phyloP scores from a whole-genome alignment of 495 filamentous ascomycete genomes.

The Penicilliopsis zonata region DNA sequence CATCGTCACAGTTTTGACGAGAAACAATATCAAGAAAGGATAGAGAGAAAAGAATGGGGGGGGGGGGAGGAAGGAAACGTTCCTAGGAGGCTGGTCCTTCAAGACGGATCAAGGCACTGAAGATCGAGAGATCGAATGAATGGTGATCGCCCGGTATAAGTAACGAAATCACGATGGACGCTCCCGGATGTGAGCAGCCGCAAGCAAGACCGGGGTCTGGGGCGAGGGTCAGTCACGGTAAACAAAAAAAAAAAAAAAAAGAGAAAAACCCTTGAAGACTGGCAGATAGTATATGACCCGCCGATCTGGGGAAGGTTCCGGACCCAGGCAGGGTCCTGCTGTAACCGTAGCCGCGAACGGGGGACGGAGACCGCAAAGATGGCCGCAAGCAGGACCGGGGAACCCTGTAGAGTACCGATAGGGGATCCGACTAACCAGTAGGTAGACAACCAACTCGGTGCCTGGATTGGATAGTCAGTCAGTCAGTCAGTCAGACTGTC shows the following conservation, averaged over 20 bases:
- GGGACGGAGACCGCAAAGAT: neutral
- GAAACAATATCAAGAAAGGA: neutral
- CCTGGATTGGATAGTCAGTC: no score
- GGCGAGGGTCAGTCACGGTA: no score
- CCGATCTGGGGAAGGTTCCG: neutral
- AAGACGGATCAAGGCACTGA: neutral
- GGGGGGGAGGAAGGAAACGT: no score
- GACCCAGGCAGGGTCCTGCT: neutral
- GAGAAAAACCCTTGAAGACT: neutral
- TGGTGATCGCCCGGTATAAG: slow-evolving; percentile 28
- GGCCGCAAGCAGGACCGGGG: neutral
- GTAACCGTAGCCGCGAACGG: neutral
- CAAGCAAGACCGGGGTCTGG: neutral
- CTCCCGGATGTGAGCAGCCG: neutral
- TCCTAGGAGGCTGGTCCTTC: slow-evolving; percentile 13
- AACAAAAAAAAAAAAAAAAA: neutral
- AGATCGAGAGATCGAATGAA: slow-evolving; percentile 10
- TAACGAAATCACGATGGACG: slow-evolving; percentile 9
- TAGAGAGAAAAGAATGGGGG: slow-evolving; percentile 4
- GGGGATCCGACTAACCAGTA: no score
- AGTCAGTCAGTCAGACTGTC: no score
- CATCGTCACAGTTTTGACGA: slow-evolving; percentile 17
- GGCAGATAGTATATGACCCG: neutral
- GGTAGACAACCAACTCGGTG: no score
- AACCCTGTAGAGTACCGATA: no score